Evolutionary conservation across 805 yeast species (phyloP).

Genomic region (Myxozyma kluyveri): DNA sequence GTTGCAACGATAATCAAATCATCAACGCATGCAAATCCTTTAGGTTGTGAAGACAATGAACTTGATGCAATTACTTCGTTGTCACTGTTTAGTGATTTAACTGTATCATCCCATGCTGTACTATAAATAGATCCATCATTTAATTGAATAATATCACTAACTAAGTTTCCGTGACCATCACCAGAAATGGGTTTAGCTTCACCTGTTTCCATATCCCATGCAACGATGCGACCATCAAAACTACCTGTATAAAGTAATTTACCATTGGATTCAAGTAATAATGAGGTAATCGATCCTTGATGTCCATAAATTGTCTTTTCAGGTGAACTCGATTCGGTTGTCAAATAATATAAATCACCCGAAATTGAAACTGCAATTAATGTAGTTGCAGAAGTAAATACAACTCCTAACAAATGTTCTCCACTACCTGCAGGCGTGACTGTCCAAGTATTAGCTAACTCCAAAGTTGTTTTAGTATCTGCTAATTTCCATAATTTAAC

Average conservation of each 20-base stretch:
- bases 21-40: constrained; percentile 42
- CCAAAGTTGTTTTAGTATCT: constrained; percentile 31
- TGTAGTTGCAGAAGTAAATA: constrained; percentile 49
- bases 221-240: constrained; percentile 70
- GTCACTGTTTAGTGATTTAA: constrained; percentile 44
- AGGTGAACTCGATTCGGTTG: constrained; percentile 37
- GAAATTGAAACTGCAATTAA: constrained; percentile 65
- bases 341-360: constrained; percentile 63
- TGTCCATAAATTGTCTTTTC: constrained; percentile 62
- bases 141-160: constrained; percentile 51
- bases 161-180: constrained; percentile 60
- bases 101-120: constrained; percentile 87
- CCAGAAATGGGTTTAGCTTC: constrained; percentile 43
- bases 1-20: constrained; percentile 47
- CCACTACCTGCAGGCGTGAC: too few relatives aligned
- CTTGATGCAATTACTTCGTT: constrained; percentile 37
- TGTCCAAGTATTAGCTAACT: constrained; percentile 46
- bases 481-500: constrained; percentile 64
- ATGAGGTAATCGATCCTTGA: constrained; percentile 73
- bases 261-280: constrained; percentile 34
- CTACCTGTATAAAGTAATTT: constrained; percentile 56
- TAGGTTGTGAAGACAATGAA: constrained; percentile 51
- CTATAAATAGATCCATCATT: constrained; percentile 44
- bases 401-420: constrained; percentile 78
- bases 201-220: constrained; percentile 51